These are phyloP conservation scores for Fragaria nilgerrensis DNA, from an alignment of 306 rosid species.

Conservation along the genomic window DNA sequence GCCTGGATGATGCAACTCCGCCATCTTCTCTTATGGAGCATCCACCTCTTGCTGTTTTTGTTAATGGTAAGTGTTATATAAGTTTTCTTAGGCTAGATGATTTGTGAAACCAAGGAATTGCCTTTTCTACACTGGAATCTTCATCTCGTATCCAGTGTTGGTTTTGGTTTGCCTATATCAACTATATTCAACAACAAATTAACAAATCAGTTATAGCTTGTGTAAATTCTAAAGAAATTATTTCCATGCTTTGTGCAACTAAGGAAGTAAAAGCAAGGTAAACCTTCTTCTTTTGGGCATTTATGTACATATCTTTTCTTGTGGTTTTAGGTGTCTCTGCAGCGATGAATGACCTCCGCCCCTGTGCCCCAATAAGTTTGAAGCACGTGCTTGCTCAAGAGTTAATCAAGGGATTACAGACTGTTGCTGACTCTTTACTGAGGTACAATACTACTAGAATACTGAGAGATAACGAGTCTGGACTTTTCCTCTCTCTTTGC, in stretches of 20 bases:
- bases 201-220: not conserved
- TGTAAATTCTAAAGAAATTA: not conserved
- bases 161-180: not conserved
- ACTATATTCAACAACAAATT: not conserved
- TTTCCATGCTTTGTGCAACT: not conserved
- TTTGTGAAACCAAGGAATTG: not conserved
- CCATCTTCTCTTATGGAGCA: conserved; percentile 96
- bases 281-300: not conserved
- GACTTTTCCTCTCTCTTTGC: conserved; percentile 93
- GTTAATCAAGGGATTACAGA: conserved; percentile 72
- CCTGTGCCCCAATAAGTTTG: conserved; percentile 91
- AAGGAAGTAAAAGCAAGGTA: not conserved
- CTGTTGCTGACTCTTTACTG: conserved; percentile 76
- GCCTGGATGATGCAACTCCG: conserved; percentile 84
- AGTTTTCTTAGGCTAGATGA: conserved; percentile 23
- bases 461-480: conserved; percentile 81
- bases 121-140: not conserved
- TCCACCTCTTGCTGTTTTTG: conserved; percentile 98
- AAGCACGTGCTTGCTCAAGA: conserved; percentile 80
- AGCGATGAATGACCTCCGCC: conserved; percentile 94
- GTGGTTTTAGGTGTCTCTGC: conserved; percentile 88
- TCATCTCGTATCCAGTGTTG: not conserved
- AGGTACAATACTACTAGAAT: conserved; percentile 79
- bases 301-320: conserved; percentile 21
- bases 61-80: conserved; percentile 62